Evolutionary conservation across 23 red algal species (phyloP), one percentile per base, ranked within the genome.

Genomic region (Gracilaria gracilis): DNA sequence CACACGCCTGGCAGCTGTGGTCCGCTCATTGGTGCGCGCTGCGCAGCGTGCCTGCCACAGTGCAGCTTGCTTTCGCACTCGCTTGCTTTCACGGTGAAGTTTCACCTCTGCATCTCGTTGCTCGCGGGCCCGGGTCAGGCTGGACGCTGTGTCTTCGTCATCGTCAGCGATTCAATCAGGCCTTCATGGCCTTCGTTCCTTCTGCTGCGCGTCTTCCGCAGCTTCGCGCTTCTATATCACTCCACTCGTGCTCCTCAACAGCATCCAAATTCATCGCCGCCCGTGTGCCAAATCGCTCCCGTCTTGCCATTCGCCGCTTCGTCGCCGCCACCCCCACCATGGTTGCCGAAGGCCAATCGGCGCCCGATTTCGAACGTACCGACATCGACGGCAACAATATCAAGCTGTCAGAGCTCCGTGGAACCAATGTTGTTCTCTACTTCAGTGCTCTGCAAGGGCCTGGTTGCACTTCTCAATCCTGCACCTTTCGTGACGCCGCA

Each of bases 401-500:
- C 28, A 88, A 69, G 24, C 79, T 98, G 12, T 93, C 88, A 16
- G 82, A 86, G 15, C 83, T 95, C 6, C 72, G 64, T 21, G 80
- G 86, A 16, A 46, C 38, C 37, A 90, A 93, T 21, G 92, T 98
- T 42, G 87, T 95, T 39, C 92, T 98, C 36, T 93, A 86, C 50
- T 98, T 98, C 80, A 87, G 89, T 28, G 91, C 76, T 34, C 57
- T 62, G n/a, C 78, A 84, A 46, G 93, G 91, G 1, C 79, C 91
- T 25, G 96, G 91, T 53, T 98, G 96, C 83, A 98, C 96, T 4
- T 66, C 71, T 0, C 91, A 98, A 58, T 87, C 83, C 29, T 94
- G 88, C 80, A 72, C 91, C 57, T 98, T 98, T 73, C 92, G 91
- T 32, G 96, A 98, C 54, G 85, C 96, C n/a, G 83, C 72, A 20